A percentile compares a stretch with the other conserved stretches of the same genome.
phyloP scores from a whole-genome alignment of 202 grass and related monocot species.

The Zizania palustris region DNA sequence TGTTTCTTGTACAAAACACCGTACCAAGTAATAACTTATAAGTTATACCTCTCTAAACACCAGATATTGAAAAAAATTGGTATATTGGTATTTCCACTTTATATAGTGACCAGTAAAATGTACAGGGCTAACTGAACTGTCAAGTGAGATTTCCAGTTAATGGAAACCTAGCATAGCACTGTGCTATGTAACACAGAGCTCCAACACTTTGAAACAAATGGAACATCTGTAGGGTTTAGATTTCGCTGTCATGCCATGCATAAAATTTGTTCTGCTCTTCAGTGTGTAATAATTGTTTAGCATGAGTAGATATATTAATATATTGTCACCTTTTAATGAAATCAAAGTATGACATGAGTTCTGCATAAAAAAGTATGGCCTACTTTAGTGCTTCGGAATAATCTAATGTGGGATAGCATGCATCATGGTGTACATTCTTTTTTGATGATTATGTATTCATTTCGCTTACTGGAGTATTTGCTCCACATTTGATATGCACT shows the following conservation, averaged over 20 bases:
- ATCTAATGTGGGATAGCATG: neutral
- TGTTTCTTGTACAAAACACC: slow-evolving; percentile 22
- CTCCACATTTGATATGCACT: neutral
- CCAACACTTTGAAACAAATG: neutral
- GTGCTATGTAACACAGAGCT: neutral
- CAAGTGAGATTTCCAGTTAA: neutral
- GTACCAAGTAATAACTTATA: neutral
- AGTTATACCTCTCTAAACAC: neutral
- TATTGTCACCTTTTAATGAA: slow-evolving; percentile 2
- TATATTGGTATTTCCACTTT: slow-evolving; percentile 20
- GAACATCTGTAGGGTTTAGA: neutral
- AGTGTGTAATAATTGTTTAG: slow-evolving; percentile 4
- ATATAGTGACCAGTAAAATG: neutral
- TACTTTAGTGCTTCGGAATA: slow-evolving; percentile 11
- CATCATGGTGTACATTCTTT: neutral
- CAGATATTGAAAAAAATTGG: neutral
- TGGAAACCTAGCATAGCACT: neutral
- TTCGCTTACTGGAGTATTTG: slow-evolving; percentile 27
- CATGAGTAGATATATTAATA: neutral
- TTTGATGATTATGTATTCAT: slow-evolving; percentile 6
- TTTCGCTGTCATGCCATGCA: slow-evolving; percentile 14
- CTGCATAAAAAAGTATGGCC: neutral
- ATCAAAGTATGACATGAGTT: slow-evolving; percentile 8
- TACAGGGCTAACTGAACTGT: neutral
- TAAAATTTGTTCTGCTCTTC: slow-evolving; percentile 2